Conservation (phyloP, 345 rosid genomes). For the Lumnitzera racemosa region DNA sequence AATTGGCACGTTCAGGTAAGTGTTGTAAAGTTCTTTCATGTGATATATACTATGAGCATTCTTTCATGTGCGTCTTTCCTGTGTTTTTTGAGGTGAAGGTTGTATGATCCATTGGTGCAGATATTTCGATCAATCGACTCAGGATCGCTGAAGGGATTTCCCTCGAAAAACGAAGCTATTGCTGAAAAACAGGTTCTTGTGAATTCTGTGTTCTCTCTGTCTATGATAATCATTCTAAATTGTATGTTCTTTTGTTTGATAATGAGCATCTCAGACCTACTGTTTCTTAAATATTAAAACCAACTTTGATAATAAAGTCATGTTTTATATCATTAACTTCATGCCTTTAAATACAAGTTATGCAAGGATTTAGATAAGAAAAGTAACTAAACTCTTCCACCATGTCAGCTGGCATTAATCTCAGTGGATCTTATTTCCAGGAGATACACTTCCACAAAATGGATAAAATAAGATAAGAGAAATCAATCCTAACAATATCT, state of each 20-base stretch:
- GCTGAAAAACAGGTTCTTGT: constrained; percentile 43
- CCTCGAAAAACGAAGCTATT: constrained; percentile 27
- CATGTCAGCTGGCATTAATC: too few species aligned
- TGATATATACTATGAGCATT: not conserved
- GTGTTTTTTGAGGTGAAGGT: not conserved
- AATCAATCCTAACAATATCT: too few species aligned
- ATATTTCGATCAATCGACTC: constrained; percentile 82
- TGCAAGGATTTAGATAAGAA: too few species aligned
- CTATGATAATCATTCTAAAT: not conserved
- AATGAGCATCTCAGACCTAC: too few species aligned
- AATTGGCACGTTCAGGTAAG: constrained; percentile 89
- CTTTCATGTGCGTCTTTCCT: not conserved
- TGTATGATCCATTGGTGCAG: constrained; percentile 23
- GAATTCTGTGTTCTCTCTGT: constrained; percentile 11
- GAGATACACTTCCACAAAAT: too few species aligned
- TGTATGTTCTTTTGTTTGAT: not conserved
- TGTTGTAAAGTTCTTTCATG: constrained; percentile 1
- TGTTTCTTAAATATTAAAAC: too few species aligned
- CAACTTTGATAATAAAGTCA: too few species aligned
- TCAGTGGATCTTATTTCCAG: too few species aligned
- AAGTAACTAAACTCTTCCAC: too few species aligned
- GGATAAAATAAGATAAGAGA: too few species aligned
- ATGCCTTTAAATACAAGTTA: too few species aligned
- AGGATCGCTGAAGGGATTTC: constrained; percentile 81
- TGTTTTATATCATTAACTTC: too few species aligned